phyloP scores from a whole-genome alignment of 768 basidiomycete genomes.

The Clavaria fumosa region DNA sequence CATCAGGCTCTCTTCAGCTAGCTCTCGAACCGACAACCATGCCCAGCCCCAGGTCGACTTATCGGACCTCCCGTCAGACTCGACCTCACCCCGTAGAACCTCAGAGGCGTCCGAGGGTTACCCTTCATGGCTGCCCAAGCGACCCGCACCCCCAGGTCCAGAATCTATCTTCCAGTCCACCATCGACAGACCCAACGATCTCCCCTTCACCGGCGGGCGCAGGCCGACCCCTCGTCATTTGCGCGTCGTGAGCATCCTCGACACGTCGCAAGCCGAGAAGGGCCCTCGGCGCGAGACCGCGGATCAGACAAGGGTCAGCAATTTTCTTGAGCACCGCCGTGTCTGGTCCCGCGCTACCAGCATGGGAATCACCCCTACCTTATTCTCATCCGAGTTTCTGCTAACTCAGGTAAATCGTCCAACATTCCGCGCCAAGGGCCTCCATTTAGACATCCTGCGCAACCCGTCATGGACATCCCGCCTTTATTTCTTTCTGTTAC shows the following conservation, averaged over 20 bases:
- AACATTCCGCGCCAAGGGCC: slow-evolving; percentile 46
- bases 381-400: slow-evolving; percentile 24
- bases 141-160: slow-evolving; percentile 65
- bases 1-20: slow-evolving; percentile 15
- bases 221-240: slow-evolving; percentile 71
- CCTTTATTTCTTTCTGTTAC: slow-evolving; percentile 54
- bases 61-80: slow-evolving; percentile 18
- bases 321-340: slow-evolving; percentile 23
- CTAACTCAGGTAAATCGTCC: slow-evolving; percentile 32
- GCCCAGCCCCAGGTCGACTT: slow-evolving; percentile 12
- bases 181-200: slow-evolving; percentile 25
- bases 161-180: slow-evolving; percentile 53
- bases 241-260: slow-evolving; percentile 60
- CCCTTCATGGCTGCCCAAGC: slow-evolving; percentile 71
- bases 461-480: slow-evolving; percentile 39
- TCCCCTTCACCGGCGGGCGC: slow-evolving; percentile 40
- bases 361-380: slow-evolving; percentile 25
- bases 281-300: slow-evolving; percentile 29
- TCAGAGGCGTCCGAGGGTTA: slow-evolving; percentile 50
- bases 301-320: slow-evolving; percentile 31
- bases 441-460: slow-evolving; percentile 55
- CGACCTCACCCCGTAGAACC: slow-evolving; percentile 16
- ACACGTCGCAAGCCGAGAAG: slow-evolving; percentile 28
- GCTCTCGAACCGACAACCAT: slow-evolving; percentile 12
- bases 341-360: slow-evolving; percentile 47